phyloP scores from a whole-genome alignment of 1,284 basidiomycete species.

The Rhodotorula sp. region DNA sequence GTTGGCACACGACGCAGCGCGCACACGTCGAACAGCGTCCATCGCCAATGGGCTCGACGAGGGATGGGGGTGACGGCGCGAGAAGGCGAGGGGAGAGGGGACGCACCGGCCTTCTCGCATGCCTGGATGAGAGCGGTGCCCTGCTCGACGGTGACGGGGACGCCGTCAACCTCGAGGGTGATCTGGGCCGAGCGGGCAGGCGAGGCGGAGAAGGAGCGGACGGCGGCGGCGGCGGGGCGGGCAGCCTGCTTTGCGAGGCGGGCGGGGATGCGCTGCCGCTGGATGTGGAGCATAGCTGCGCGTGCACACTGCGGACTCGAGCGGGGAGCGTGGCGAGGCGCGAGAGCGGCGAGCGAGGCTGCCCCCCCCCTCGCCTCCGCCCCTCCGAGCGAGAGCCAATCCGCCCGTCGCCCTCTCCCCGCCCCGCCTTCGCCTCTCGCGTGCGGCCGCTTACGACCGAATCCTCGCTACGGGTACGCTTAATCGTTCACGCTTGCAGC shows the following conservation, averaged over 20 bases:
- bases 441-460: too few relatives aligned
- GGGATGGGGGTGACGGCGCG: not conserved
- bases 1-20: too few relatives aligned
- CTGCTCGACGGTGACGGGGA: slow-evolving; percentile 52
- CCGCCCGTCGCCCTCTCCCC: too few relatives aligned
- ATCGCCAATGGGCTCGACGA: not conserved
- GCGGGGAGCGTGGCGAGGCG: not conserved
- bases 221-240: not conserved
- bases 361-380: too few relatives aligned
- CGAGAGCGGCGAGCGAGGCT: not conserved
- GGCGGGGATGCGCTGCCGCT: slow-evolving; percentile 2
- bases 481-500: too few relatives aligned
- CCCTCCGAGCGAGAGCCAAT: too few relatives aligned
- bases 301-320: too few relatives aligned
- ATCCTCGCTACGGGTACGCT: too few relatives aligned
- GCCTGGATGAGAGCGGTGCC: slow-evolving; percentile 95
- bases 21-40: too few relatives aligned
- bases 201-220: slow-evolving; percentile 22
- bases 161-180: slow-evolving; percentile 47
- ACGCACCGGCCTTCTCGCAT: slow-evolving; percentile 60
- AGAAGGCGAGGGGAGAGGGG: not conserved
- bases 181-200: slow-evolving; percentile 34
- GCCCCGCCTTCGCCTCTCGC: too few relatives aligned
- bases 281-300: slow-evolving; percentile 24
- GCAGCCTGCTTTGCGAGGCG: not conserved